Evolutionary conservation across 116 monocot genomes (phyloP).

Genomic region (Trichopus zeylanicus): DNA sequence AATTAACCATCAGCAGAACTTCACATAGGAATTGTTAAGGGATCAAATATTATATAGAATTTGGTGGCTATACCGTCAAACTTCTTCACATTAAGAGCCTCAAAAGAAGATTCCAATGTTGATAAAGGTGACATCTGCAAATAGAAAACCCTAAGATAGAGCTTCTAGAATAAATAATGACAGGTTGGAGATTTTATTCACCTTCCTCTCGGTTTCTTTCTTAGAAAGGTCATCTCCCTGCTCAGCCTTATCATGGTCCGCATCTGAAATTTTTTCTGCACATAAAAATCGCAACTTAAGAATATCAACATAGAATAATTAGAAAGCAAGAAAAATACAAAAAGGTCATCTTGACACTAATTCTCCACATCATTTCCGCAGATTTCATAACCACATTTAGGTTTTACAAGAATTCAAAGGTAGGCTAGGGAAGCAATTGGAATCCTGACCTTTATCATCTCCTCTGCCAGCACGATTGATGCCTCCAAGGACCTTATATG

Average conservation of each 20-base stretch:
- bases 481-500: constrained; percentile 92
- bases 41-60: not conserved
- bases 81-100: constrained; percentile 91
- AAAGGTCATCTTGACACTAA: no score
- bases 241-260: constrained; percentile 17
- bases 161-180: not conserved
- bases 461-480: constrained; percentile 82
- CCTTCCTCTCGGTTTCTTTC: constrained; percentile 70
- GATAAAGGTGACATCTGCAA: constrained; percentile 82
- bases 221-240: constrained; percentile 33
- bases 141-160: not conserved
- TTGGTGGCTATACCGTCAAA: constrained; percentile 65
- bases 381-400: not conserved
- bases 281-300: not conserved
- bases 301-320: not conserved
- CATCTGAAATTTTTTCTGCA: constrained; percentile 31
- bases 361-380: not conserved
- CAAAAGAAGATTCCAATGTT: constrained; percentile 89
- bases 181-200: no score
- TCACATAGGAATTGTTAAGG: constrained; percentile 8
- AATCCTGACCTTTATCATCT: constrained; percentile 46
- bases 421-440: not conserved
- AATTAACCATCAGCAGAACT: constrained; percentile 12
- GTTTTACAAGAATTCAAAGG: constrained; percentile 1
- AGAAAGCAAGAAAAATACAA: not conserved